These are phyloP conservation scores for Grigorovia transvaalensis DNA, from an alignment of 805 yeast species.

Conservation along the genomic window DNA sequence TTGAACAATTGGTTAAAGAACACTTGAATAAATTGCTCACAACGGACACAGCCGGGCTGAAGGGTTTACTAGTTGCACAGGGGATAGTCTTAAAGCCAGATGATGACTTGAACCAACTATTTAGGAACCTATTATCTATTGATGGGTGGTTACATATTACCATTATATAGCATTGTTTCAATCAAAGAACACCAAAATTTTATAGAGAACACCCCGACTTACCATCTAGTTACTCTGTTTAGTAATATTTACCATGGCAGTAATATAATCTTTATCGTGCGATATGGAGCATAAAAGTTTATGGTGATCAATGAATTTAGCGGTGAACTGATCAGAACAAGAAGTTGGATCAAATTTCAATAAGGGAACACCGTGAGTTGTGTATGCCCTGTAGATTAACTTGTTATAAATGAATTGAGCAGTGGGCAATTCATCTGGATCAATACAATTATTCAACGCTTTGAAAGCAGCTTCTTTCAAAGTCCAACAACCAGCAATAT, in stretches of 20 bases:
- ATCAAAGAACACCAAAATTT: no score
- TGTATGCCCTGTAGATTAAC: constrained; percentile 16
- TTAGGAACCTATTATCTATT: constrained; percentile 35
- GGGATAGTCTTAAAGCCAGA: constrained; percentile 43
- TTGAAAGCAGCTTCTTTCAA: constrained; percentile 23
- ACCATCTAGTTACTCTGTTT: neutral
- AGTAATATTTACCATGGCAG: constrained; percentile 5
- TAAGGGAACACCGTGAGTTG: constrained; percentile 11
- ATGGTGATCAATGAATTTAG: neutral
- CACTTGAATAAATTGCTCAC: constrained; percentile 40
- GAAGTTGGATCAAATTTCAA: constrained; percentile 1
- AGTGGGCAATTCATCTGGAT: constrained; percentile 14
- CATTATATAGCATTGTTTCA: neutral
- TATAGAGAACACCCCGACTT: no score
- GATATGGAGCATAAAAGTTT: constrained; percentile 17
- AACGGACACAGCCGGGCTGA: constrained; percentile 30
- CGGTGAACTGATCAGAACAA: neutral
- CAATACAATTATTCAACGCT: constrained; percentile 12
- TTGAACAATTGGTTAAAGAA: constrained; percentile 30
- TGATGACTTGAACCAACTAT: constrained; percentile 38
- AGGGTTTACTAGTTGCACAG: constrained; percentile 35
- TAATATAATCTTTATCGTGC: constrained; percentile 24
- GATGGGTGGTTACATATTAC: constrained; percentile 55
- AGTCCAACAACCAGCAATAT: constrained; percentile 27
- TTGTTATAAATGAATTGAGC: constrained; percentile 22